These are phyloP conservation scores for Didymella sp. DNA, from an alignment of 2,329 filamentous ascomycete genomes.

Conservation along the genomic window DNA sequence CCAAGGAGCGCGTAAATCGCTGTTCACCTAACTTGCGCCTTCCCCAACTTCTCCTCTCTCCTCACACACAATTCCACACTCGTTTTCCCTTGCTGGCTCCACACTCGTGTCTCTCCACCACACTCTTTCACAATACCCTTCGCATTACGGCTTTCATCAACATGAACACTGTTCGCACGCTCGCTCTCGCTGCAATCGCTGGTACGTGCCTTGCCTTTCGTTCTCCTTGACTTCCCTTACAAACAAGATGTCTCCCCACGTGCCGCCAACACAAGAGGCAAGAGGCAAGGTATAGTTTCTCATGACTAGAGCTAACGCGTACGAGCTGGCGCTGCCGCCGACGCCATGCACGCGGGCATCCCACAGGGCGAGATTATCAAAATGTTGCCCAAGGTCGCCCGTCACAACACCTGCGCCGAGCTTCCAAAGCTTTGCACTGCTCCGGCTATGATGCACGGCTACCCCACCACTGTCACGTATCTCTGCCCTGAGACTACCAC, in stretches of 20 bases:
- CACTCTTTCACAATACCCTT: conserved; percentile 3
- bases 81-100: conserved; percentile 10
- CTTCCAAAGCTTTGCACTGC: conserved; percentile 34
- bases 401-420: conserved; percentile 19
- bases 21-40: conserved; percentile 14
- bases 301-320: conserved; percentile 4
- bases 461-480: conserved; percentile 32
- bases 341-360: conserved; percentile 14
- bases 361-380: conserved; percentile 9
- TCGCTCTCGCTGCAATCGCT: conserved; percentile 19
- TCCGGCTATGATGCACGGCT: conserved; percentile 23
- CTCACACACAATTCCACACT: conserved; percentile 11
- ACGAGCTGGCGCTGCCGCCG: conserved; percentile 22
- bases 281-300: background rate
- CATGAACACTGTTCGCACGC: conserved; percentile 20
- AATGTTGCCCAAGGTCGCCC: conserved; percentile 13
- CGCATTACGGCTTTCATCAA: background rate
- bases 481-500: conserved; percentile 26
- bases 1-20: conserved; percentile 1
- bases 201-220: conserved; percentile 15
- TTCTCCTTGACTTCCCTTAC: background rate
- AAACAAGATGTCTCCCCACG: background rate
- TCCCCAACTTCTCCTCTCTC: conserved; percentile 5
- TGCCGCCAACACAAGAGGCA: conserved; percentile 4
- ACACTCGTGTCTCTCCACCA: conserved; percentile 9